Evolutionary conservation across 2,329 filamentous ascomycete genomes (phyloP), one percentile per base, ranked within the genome.

Genomic region (Huntiella bhutanensis): DNA sequence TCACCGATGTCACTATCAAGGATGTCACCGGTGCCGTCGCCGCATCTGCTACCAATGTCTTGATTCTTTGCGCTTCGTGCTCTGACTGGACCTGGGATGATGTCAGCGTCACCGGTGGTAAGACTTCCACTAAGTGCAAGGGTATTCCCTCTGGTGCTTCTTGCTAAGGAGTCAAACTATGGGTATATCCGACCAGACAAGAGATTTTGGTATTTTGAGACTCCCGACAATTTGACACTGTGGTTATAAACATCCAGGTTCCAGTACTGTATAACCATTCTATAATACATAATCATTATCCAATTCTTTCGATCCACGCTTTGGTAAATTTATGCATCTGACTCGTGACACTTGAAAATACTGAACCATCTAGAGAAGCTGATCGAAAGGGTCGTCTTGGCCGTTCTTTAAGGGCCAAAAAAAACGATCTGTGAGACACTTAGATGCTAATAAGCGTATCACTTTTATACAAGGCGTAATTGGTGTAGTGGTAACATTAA

Each of bases 51-150:
- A 62, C 57, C 15, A 56, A 68, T 43, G 56, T 72, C 51, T 69
- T 69, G 53, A 68, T 75, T 47, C 64, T 73, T 12, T 75, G 72
- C 52, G 72, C 64, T 11, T 58, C 56, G 36, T 69, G 66, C 32
- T 60, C 62, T 46, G 60, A 64, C 57, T 77, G 71, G 68, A 68
- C 62, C 12, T 75, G 69, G 68, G 60, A 56, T 11, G 62, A 58
- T 40, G 64, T 70, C 50, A 55, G 51, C 38, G 60, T 75, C 34
- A 69, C 67, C 15, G 72, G 72, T 35, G 72, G 72, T 43, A 63
- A 67, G 54, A 63, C 47, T n/a, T 55, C 52, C 5, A 42, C 39
- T 41, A 51, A 51, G 37, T 59, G 57, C 52, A 39, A 55, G 51
- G 54, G 55, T 4, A 37, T 59, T 28, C 57, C 57, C 19, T 50